Evolutionary conservation across 2,329 filamentous ascomycete genomes (phyloP).

Genomic region (Colletotrichum falcatum): DNA sequence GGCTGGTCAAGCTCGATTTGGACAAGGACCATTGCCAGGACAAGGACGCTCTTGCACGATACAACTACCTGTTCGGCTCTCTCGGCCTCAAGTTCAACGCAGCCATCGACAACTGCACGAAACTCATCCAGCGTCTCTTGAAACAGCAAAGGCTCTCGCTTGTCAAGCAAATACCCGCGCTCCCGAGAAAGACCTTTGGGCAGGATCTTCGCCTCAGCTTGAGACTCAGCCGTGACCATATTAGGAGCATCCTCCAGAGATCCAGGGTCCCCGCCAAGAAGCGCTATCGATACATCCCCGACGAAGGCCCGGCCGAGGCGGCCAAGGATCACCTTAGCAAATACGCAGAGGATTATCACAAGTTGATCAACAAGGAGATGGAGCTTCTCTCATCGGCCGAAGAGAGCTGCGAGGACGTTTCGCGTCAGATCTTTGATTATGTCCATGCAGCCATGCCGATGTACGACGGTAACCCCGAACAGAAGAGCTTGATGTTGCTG

Average conservation of each 20-base stretch:
- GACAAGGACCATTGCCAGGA: conserved; percentile 47
- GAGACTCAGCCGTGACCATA: conserved; percentile 53
- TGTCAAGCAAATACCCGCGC: conserved; percentile 53
- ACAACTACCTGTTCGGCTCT: conserved; percentile 47
- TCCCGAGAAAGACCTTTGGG: conserved; percentile 53
- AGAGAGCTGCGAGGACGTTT: conserved; percentile 45
- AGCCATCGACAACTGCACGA: conserved; percentile 47
- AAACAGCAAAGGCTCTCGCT: conserved; percentile 52
- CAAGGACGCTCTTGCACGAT: conserved; percentile 35
- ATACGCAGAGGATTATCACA: conserved; percentile 42
- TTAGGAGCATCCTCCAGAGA: conserved; percentile 40
- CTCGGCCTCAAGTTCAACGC: conserved; percentile 47
- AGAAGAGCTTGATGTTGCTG: conserved; percentile 65
- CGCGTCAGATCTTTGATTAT: conserved; percentile 51
- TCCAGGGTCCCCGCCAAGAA: not conserved
- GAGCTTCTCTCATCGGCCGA: not conserved
- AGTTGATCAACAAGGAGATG: conserved; percentile 41
- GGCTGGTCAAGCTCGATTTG: conserved; percentile 68
- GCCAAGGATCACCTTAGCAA: conserved; percentile 37
- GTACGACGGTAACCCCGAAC: conserved; percentile 60
- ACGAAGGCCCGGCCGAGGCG: conserved; percentile 22
- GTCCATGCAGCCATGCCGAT: conserved; percentile 48
- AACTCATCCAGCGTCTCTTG: conserved; percentile 53
- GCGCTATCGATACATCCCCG: not conserved
- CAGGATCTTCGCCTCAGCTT: conserved; percentile 53